phyloP scores from a whole-genome alignment of 257 asterid species.

The Fraxinus anomala region DNA sequence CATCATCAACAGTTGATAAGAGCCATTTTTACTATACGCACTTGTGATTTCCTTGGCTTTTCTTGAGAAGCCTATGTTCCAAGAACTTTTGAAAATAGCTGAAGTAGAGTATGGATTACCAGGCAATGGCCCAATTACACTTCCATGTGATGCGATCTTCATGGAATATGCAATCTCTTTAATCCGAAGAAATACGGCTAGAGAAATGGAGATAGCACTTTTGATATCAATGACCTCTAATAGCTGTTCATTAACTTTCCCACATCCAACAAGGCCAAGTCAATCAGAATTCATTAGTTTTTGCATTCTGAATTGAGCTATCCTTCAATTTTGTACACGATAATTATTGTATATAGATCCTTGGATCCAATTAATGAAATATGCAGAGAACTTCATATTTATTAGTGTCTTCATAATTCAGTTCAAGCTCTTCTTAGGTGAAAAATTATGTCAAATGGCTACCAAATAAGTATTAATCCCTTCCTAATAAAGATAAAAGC shows the following conservation, averaged over 20 bases:
- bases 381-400: background rate
- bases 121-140: slow-evolving; percentile 23
- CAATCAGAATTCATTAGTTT: no score
- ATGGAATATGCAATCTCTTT: slow-evolving; percentile 24
- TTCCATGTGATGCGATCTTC: slow-evolving; percentile 35
- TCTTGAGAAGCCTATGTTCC: slow-evolving; percentile 1
- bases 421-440: background rate
- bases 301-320: no score
- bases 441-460: no score
- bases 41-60: no score
- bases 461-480: no score
- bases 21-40: no score
- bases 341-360: background rate
- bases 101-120: slow-evolving; percentile 26
- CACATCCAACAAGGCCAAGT: no score
- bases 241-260: background rate
- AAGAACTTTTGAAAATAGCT: slow-evolving; percentile 24
- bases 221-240: slow-evolving; percentile 24
- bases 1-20: no score
- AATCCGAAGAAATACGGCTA: slow-evolving; percentile 24
- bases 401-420: background rate
- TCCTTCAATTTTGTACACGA: background rate
- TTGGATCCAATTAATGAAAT: background rate
- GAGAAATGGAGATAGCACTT: slow-evolving; percentile 31
- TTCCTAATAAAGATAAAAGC: no score